phyloP scores from a whole-genome alignment of 805 yeast genomes.

The Cyberlindnera americana region DNA sequence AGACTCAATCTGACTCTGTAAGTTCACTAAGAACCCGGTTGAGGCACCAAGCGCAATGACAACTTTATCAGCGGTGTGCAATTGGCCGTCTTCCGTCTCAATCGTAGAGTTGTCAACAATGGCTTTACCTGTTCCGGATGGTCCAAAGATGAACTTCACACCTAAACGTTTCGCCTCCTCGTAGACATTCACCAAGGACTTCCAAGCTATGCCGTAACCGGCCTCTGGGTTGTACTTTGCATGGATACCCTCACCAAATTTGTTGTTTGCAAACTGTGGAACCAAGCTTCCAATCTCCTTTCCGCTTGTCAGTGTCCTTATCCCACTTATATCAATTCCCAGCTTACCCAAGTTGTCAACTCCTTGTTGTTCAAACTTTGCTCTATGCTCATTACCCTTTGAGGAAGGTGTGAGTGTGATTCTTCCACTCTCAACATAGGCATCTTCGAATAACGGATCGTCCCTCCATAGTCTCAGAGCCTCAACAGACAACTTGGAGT shows the following conservation, averaged over 20 bases:
- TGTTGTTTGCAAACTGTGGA: constrained; percentile 27
- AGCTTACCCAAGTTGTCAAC: constrained; percentile 31
- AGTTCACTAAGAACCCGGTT: constrained; percentile 32
- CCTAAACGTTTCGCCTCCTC: constrained; percentile 29
- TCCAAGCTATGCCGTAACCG: constrained; percentile 41
- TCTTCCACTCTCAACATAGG: constrained; percentile 41
- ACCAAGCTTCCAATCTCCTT: constrained; percentile 28
- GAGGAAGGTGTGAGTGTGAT: constrained; percentile 32
- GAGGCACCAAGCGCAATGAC: constrained; percentile 37
- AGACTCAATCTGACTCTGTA: constrained; percentile 32
- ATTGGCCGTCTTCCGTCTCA: constrained; percentile 26
- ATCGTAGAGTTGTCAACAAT: constrained; percentile 21
- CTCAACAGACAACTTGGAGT: constrained; percentile 42
- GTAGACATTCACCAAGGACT: constrained; percentile 34
- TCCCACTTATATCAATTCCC: constrained; percentile 25
- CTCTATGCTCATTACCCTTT: constrained; percentile 32
- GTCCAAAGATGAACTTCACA: constrained; percentile 35
- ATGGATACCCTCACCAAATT: constrained; percentile 21
- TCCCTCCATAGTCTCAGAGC: constrained; percentile 39
- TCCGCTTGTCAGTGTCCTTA: constrained; percentile 31
- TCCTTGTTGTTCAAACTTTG: constrained; percentile 36
- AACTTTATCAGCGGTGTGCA: constrained; percentile 28
- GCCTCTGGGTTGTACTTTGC: constrained; percentile 39
- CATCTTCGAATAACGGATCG: constrained; percentile 30
- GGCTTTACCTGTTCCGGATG: constrained; percentile 25